These are phyloP conservation scores for Chalciporus chontae DNA, from an alignment of 768 basidiomycete species.

Conservation along the genomic window DNA sequence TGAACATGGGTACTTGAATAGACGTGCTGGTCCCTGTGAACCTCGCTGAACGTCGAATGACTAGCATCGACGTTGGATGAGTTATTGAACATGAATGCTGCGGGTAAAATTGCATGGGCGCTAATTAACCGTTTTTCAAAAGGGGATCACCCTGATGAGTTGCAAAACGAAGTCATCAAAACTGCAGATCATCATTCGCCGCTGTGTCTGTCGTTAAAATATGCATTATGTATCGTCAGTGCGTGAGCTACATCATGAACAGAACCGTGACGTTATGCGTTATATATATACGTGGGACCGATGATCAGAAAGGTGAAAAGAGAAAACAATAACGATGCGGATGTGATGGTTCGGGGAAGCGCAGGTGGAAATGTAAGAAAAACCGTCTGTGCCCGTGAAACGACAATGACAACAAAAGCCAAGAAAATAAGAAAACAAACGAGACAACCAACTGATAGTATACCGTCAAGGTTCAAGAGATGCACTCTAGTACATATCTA, in stretches of 20 bases:
- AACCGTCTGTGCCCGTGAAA: background rate
- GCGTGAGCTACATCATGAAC: conserved; percentile 6
- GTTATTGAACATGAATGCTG: conserved; percentile 9
- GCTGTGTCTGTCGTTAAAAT: conserved; percentile 1
- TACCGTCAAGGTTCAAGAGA: conserved; percentile 1
- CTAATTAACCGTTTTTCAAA: background rate
- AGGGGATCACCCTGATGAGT: no score
- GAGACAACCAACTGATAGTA: background rate
- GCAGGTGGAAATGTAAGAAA: conserved; percentile 10
- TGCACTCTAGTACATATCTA: conserved; percentile 15
- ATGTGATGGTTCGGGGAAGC: background rate
- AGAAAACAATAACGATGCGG: background rate
- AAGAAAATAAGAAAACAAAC: background rate
- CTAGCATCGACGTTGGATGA: conserved; percentile 18
- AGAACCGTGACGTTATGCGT: conserved; percentile 13
- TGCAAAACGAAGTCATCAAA: no score
- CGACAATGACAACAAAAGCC: background rate
- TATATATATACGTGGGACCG: conserved; percentile 16
- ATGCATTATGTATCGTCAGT: conserved; percentile 18
- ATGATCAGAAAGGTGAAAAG: background rate
- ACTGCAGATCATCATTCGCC: background rate
- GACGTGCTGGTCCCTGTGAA: conserved; percentile 16
- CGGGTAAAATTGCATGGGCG: background rate
- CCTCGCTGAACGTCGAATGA: conserved; percentile 20
- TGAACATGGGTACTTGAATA: conserved; percentile 7